Base-by-base conservation (phyloP, 768 basidiomycete species). In the Russula ochroleuca region DNA sequence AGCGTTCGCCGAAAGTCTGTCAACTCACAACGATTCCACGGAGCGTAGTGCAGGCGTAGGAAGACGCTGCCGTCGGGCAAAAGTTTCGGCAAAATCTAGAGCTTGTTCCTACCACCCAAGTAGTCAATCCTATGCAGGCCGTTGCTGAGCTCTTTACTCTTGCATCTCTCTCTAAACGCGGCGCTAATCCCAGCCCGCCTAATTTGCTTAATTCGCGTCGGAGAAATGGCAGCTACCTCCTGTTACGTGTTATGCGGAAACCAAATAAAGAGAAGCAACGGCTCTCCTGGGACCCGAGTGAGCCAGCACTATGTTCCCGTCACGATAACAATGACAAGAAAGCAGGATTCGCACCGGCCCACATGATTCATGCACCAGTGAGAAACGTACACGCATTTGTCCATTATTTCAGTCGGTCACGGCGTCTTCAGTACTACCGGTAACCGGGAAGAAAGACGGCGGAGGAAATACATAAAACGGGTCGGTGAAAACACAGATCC, bases 401-500 rank as follows among this genome's bases (percentile, higher is more conserved):
- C 37, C 41, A 11, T 14, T 53, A 31, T 48, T 40, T 48, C 45
- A 17, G 28, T 14, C 8, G 11, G 25, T n/a, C 38, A 23, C 17
- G 15, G 17, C 19, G 23, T 17, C 28, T 38, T 58, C 33, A 15
- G 3, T 45, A 38, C 3, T 35, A 28, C 50, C 13, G 19, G 14
- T 35, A 31, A 25, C 13, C 25, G 11, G 45, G 25, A 47, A 45
- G n/a, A 51, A 56, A 19, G 33, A n/a, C 14, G 13, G 15, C 11
- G 11, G 53, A 37, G 25, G 9, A 17, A 23, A 33, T 41, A 38
- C 28, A 48, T 38, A 5, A 47, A 35, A 59, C 50, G 37, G 57
- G 52, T 37, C n/a, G 25, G 45, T 25, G 49, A 53, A 33, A 31
- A 57, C 43, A 58, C 33, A 25, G 35, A 53, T 64, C 55, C 25